phyloP scores from a whole-genome alignment of 495 filamentous ascomycete species.

The Talaromyces liani region DNA sequence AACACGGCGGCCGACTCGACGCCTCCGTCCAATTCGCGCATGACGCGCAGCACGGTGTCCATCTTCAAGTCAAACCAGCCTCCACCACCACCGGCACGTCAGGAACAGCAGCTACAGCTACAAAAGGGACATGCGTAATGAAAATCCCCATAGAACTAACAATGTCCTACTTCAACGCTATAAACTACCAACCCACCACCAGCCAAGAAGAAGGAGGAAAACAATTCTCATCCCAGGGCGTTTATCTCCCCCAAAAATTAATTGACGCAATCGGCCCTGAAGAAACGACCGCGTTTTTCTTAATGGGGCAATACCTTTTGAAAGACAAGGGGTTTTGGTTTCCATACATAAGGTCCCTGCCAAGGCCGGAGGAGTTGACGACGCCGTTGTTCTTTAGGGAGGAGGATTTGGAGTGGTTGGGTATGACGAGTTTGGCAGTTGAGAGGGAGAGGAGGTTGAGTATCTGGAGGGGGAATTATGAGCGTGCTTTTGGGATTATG shows the following conservation, averaged over 20 bases:
- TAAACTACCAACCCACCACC: slow-evolving; percentile 18
- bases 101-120: slow-evolving; percentile 11
- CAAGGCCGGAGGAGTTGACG: slow-evolving; percentile 43
- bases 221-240: slow-evolving; percentile 27
- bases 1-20: slow-evolving; percentile 34
- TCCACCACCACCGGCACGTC: background rate
- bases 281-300: slow-evolving; percentile 42
- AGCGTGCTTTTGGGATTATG: slow-evolving; percentile 28
- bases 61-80: slow-evolving; percentile 34
- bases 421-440: slow-evolving; percentile 50
- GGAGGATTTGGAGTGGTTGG: slow-evolving; percentile 47
- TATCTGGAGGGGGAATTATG: slow-evolving; percentile 45
- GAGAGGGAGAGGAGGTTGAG: slow-evolving; percentile 35
- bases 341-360: slow-evolving; percentile 53
- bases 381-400: slow-evolving; percentile 53
- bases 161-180: slow-evolving; percentile 47
- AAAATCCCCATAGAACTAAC: slow-evolving; percentile 38
- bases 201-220: slow-evolving; percentile 5
- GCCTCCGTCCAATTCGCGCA: slow-evolving; percentile 32
- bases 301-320: slow-evolving; percentile 49
- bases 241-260: slow-evolving; percentile 26
- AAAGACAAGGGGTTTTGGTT: slow-evolving; percentile 49
- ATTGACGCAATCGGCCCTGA: slow-evolving; percentile 29
- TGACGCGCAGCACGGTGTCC: slow-evolving; percentile 35
- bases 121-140: slow-evolving; percentile 30